Evolutionary conservation across 2,329 filamentous ascomycete genomes (phyloP).

Genomic region (Fusarium chlamydosporum): DNA sequence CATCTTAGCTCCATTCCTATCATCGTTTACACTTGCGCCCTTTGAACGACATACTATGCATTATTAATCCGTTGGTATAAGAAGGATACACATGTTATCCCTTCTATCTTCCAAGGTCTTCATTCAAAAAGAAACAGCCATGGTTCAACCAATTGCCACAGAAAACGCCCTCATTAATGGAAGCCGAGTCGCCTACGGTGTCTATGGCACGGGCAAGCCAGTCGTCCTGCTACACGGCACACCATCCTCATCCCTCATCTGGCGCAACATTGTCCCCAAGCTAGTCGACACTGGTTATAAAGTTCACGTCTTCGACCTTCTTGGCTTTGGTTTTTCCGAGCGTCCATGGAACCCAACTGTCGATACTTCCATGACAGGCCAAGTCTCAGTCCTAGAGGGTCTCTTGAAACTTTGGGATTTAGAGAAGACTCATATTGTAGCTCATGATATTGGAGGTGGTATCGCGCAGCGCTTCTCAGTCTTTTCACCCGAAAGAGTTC

Average conservation of each 20-base stretch:
- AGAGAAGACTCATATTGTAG: slow-evolving; percentile 47
- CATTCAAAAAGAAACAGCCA: neutral
- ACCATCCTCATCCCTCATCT: slow-evolving; percentile 55
- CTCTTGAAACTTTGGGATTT: slow-evolving; percentile 51
- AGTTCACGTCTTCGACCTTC: slow-evolving; percentile 52
- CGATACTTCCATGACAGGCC: slow-evolving; percentile 54
- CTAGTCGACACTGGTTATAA: slow-evolving; percentile 47
- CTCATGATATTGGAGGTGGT: slow-evolving; percentile 54
- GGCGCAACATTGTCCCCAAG: slow-evolving; percentile 50
- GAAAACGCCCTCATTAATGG: slow-evolving; percentile 50
- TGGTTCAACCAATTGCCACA: slow-evolving; percentile 46
- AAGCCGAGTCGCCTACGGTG: slow-evolving; percentile 50
- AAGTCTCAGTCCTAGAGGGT: slow-evolving; percentile 51
- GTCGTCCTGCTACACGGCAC: slow-evolving; percentile 54
- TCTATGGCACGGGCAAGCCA: slow-evolving; percentile 48
- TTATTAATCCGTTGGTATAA: slow-evolving; percentile 40
- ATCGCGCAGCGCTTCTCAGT: slow-evolving; percentile 51
- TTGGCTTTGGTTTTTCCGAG: slow-evolving; percentile 54
- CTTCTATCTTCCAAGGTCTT: neutral
- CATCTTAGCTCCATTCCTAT: neutral
- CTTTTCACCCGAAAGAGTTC: slow-evolving; percentile 42
- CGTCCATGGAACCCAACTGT: slow-evolving; percentile 49
- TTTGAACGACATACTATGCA: slow-evolving; percentile 32
- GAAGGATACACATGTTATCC: neutral
- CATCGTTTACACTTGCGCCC: slow-evolving; percentile 24